A percentile compares a stretch with the other conserved stretches of the same genome.
Conservation (phyloP, 805 yeast species). For the Kuraishia hungarica region DNA sequence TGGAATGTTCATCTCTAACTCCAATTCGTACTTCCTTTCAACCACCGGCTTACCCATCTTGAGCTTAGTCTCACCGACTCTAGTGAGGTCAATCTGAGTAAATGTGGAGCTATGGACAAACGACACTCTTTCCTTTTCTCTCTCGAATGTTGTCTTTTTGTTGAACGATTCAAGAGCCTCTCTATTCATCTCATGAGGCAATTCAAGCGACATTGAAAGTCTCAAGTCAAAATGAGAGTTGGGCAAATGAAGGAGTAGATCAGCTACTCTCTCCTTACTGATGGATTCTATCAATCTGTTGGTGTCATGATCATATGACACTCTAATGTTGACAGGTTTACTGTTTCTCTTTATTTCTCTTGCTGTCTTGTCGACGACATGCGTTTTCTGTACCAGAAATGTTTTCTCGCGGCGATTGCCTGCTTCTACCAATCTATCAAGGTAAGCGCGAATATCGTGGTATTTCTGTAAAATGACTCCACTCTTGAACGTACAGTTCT, state of each 20-base stretch:
- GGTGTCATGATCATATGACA: slow-evolving; percentile 61
- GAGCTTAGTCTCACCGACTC: slow-evolving; percentile 28
- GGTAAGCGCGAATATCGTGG: slow-evolving; percentile 44
- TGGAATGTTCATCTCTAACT: slow-evolving; percentile 23
- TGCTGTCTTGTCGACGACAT: slow-evolving; percentile 54
- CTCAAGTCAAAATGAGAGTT: slow-evolving; percentile 71
- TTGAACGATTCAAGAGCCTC: slow-evolving; percentile 45
- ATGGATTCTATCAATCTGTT: slow-evolving; percentile 62
- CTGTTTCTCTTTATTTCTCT: slow-evolving; percentile 57
- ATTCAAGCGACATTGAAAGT: slow-evolving; percentile 67
- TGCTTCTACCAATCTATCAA: slow-evolving; percentile 44
- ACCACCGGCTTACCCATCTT: slow-evolving; percentile 10
- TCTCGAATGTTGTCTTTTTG: slow-evolving; percentile 38
- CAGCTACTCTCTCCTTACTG: slow-evolving; percentile 66
- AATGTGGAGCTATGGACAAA: slow-evolving; percentile 68
- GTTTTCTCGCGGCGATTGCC: slow-evolving; percentile 42
- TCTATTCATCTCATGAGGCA: slow-evolving; percentile 51
- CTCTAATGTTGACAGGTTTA: slow-evolving; percentile 54
- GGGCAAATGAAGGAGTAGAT: slow-evolving; percentile 65
- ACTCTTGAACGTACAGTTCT: slow-evolving; percentile 51
- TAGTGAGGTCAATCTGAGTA: slow-evolving; percentile 66
- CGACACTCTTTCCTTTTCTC: slow-evolving; percentile 68
- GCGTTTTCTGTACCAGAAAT: slow-evolving; percentile 53
- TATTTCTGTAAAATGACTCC: slow-evolving; percentile 59
- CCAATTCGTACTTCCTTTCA: slow-evolving; percentile 21